Conservation (phyloP, 257 asterid species). For the Schizonepeta tenuifolia region DNA sequence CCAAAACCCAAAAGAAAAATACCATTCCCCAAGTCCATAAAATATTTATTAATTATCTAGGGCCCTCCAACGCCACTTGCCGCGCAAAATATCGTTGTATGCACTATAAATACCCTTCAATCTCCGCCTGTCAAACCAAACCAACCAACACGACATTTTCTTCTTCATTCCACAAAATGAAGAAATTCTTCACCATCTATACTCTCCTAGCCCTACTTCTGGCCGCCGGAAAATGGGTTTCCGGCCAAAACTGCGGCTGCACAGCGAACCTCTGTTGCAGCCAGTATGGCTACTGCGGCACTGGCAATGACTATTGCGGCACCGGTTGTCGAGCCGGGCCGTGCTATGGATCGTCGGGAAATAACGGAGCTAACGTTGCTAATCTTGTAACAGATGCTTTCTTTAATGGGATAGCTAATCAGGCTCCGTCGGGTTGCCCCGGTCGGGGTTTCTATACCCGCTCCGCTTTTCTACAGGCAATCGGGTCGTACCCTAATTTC, state of each 20-base stretch:
- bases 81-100: neutral
- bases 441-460: slow-evolving; percentile 51
- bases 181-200: neutral
- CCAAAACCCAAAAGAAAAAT: too few relatives aligned
- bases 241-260: slow-evolving; percentile 54
- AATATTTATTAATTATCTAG: neutral
- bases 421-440: slow-evolving; percentile 40
- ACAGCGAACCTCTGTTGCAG: slow-evolving; percentile 47
- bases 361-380: slow-evolving; percentile 28
- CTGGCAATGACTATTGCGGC: slow-evolving; percentile 44
- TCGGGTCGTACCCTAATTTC: slow-evolving; percentile 39
- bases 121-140: neutral
- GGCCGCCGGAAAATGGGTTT: slow-evolving; percentile 1
- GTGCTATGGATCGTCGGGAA: slow-evolving; percentile 33
- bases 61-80: neutral
- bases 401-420: slow-evolving; percentile 42
- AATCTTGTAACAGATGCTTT: slow-evolving; percentile 36
- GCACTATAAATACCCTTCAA: slow-evolving; percentile 17
- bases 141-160: neutral
- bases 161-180: slow-evolving; percentile 8
- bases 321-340: slow-evolving; percentile 50
- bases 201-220: slow-evolving; percentile 32
- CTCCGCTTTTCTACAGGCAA: slow-evolving; percentile 47
- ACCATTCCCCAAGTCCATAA: too few relatives aligned
- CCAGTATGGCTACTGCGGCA: slow-evolving; percentile 53